Percentiles rank a stretch among this genome's conserved stretches.
These are phyloP conservation scores for Phytophthora pini DNA, from an alignment of 352 stramenopile genomes.

Conservation along the genomic window DNA sequence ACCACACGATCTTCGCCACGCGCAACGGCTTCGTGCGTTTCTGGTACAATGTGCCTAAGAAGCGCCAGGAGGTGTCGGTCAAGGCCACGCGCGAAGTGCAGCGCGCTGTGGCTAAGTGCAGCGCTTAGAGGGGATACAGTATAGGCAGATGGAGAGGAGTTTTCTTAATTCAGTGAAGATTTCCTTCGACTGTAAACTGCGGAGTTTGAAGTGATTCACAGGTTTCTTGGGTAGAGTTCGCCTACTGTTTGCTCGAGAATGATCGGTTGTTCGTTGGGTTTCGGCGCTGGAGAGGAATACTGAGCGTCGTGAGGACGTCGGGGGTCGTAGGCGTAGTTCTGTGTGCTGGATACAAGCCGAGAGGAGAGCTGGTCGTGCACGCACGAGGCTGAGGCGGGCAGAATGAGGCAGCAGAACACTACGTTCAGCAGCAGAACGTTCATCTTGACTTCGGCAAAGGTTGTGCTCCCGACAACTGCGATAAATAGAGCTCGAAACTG, in stretches of 20 bases:
- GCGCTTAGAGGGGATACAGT: conserved; percentile 22
- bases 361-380: conserved; percentile 25
- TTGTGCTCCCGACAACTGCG: too few relatives aligned
- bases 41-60: conserved; percentile 89
- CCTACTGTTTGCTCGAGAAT: conserved; percentile 27
- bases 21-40: conserved; percentile 91
- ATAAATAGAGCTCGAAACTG: neutral
- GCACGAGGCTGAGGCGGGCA: conserved; percentile 8
- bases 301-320: conserved; percentile 15
- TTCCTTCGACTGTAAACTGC: conserved; percentile 10
- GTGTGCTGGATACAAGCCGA: conserved; percentile 20
- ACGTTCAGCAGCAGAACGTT: neutral
- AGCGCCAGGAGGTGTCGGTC: conserved; percentile 87
- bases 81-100: conserved; percentile 74
- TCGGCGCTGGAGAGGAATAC: neutral
- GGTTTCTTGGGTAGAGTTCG: neutral
- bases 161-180: conserved; percentile 16
- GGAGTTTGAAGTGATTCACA: neutral
- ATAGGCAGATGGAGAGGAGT: neutral
- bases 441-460: neutral
- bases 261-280: conserved; percentile 2
- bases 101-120: conserved; percentile 34
- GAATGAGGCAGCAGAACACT: neutral
- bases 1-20: conserved; percentile 94
- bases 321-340: conserved; percentile 29